Evolutionary conservation across 2,329 filamentous ascomycete species (phyloP).

Genomic region (Pseudovirgaria hyperparasitica): DNA sequence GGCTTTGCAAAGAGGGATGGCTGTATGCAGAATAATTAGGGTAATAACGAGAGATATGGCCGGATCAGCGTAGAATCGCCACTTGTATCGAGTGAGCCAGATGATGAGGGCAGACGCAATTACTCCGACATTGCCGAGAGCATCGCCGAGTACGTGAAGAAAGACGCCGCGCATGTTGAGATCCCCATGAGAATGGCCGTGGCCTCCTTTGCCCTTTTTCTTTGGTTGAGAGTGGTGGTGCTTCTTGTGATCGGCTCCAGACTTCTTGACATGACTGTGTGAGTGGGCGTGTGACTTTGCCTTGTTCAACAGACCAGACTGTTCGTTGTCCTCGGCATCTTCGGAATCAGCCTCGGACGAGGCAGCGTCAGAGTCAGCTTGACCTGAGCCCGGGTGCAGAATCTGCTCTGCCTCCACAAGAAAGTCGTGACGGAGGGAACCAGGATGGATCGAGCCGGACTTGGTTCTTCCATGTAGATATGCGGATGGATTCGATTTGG

Average conservation of each 20-base stretch:
- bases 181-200: slow-evolving; percentile 70
- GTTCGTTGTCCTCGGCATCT: slow-evolving; percentile 28
- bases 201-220: slow-evolving; percentile 44
- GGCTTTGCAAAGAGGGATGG: slow-evolving; percentile 65
- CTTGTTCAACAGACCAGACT: slow-evolving; percentile 18
- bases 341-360: too few species aligned
- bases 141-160: slow-evolving; percentile 63
- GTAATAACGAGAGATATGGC: slow-evolving; percentile 91
- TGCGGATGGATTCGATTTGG: neutral
- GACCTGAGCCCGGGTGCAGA: too few species aligned
- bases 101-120: slow-evolving; percentile 76
- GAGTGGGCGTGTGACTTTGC: slow-evolving; percentile 13
- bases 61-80: slow-evolving; percentile 81
- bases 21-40: slow-evolving; percentile 56
- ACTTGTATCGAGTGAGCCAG: slow-evolving; percentile 74
- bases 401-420: too few species aligned
- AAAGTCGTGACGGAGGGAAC: too few species aligned
- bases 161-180: slow-evolving; percentile 84
- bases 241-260: slow-evolving; percentile 40
- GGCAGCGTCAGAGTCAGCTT: too few species aligned
- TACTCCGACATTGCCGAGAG: slow-evolving; percentile 75
- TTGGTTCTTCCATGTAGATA: too few species aligned
- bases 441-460: too few species aligned
- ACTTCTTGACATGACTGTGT: slow-evolving; percentile 10
- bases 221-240: slow-evolving; percentile 76